phyloP scores from a whole-genome alignment of 352 stramenopile species.

The Phytophthora parvispora region DNA sequence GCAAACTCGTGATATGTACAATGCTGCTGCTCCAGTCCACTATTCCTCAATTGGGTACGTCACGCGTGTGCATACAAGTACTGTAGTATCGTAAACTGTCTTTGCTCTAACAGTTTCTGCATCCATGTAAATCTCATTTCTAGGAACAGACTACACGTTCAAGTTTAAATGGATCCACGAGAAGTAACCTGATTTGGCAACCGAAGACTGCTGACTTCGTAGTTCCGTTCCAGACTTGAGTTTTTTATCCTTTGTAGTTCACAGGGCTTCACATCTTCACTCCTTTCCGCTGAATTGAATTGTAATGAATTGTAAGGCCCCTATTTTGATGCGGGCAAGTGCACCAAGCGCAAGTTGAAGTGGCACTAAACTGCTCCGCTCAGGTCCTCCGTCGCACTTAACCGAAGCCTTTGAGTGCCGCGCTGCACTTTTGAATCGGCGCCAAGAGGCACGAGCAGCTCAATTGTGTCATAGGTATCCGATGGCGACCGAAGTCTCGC shows the following conservation, averaged over 20 bases:
- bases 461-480: conserved; percentile 9
- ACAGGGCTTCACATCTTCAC: no score
- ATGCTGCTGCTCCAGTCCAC: conserved; percentile 25
- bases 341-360: conserved; percentile 1
- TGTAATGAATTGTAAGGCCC: no score
- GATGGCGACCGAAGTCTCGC: conserved; percentile 35
- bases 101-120: neutral
- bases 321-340: no score
- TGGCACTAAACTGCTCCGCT: neutral
- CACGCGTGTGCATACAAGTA: neutral
- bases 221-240: neutral
- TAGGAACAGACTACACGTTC: conserved; percentile 17
- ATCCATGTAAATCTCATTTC: neutral
- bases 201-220: neutral
- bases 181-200: neutral
- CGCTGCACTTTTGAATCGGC: conserved; percentile 10
- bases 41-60: conserved; percentile 29
- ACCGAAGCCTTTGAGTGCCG: neutral
- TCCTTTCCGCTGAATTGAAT: no score
- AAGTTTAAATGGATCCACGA: conserved; percentile 13
- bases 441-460: conserved; percentile 5
- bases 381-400: neutral
- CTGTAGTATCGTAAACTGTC: neutral
- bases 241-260: no score
- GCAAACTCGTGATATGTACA: conserved; percentile 31